Evolutionary conservation across 2,329 filamentous ascomycete species (phyloP), one percentile per base, ranked within the genome.

Genomic region (Alternaria triticimaculans): DNA sequence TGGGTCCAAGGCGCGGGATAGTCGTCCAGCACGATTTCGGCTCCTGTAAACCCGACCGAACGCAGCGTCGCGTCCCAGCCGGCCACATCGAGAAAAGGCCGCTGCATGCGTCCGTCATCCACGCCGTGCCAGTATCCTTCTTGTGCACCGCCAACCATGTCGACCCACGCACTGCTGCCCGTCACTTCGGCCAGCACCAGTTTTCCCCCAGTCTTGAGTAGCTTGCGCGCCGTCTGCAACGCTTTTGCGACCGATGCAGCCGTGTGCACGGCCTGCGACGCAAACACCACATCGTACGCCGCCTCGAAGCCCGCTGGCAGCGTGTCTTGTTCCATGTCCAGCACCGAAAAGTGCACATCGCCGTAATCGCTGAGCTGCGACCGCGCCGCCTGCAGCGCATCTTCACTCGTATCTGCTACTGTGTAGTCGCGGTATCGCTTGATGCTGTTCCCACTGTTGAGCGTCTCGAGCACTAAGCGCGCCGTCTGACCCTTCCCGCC

Each of bases 131-230:
- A 69, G 43, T 66, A 71, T 6, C 41, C 55, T 26, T 65, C 77
- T 6, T 65, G 54, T 4, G 59, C 55, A 5, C 67, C 67, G 8
- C 65, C 25, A 12, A 64, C 33, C 6, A 69, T 21, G 21, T 55
- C 56, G 25, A 20, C 18, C 2, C 44, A n/a, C 15, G 33, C 33
- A 37, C 33, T 37, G 33, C 5, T 15, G 25, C 25, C 18, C 7
- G 11, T 21, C 48, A 12, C 57, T n/a, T 25, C 85, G 6, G 81
- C 58, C 0, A 85, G 28, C 5, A 86, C 28, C 0, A 87, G 69
- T 49, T 82, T 80, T 1, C 85, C 85, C 3, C 80, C 82, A 0
- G 84, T 81, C 25, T 68, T 68, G 1, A 77, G 63, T 7, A 78
- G 58, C 14, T 37, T 37, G 33, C 33, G 33, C 33, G 33, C 33